These are phyloP conservation scores for Fusarium oligoseptatum DNA, from an alignment of 2,329 filamentous ascomycete species.

Conservation along the genomic window DNA sequence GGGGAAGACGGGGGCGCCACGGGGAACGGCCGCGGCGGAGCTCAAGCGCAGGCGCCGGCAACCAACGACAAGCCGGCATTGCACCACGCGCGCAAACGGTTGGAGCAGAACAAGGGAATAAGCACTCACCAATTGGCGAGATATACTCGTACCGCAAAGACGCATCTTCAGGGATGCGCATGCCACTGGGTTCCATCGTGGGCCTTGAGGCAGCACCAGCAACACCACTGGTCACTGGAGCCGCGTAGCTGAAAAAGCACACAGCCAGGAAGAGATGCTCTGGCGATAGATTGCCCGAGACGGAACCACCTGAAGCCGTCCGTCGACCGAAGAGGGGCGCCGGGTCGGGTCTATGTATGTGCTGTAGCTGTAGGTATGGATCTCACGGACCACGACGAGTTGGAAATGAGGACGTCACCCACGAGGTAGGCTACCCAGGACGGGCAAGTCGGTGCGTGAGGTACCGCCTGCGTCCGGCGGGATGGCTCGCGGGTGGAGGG, in stretches of 20 bases:
- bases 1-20: slow-evolving; percentile 43
- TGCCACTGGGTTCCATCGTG: slow-evolving; percentile 56
- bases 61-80: slow-evolving; percentile 61
- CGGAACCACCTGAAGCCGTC: slow-evolving; percentile 23
- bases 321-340: slow-evolving; percentile 29
- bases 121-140: slow-evolving; percentile 68
- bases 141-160: slow-evolving; percentile 61
- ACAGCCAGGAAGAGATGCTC: slow-evolving; percentile 24
- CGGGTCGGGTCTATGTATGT: slow-evolving; percentile 13
- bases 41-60: slow-evolving; percentile 45
- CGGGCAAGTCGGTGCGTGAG: slow-evolving; percentile 47
- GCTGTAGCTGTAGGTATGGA: not conserved
- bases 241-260: slow-evolving; percentile 32
- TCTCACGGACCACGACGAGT: slow-evolving; percentile 25
- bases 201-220: slow-evolving; percentile 26
- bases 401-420: slow-evolving; percentile 19
- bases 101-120: slow-evolving; percentile 48
- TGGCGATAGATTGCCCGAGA: slow-evolving; percentile 31
- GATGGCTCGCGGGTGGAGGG: slow-evolving; percentile 38
- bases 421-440: slow-evolving; percentile 42
- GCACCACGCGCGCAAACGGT: slow-evolving; percentile 64
- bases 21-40: slow-evolving; percentile 44
- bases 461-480: slow-evolving; percentile 22
- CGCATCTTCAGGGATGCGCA: slow-evolving; percentile 62
- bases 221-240: slow-evolving; percentile 39